Evolutionary conservation across 768 basidiomycete genomes (phyloP).

Genomic region (Boletus tylopilopsis): DNA sequence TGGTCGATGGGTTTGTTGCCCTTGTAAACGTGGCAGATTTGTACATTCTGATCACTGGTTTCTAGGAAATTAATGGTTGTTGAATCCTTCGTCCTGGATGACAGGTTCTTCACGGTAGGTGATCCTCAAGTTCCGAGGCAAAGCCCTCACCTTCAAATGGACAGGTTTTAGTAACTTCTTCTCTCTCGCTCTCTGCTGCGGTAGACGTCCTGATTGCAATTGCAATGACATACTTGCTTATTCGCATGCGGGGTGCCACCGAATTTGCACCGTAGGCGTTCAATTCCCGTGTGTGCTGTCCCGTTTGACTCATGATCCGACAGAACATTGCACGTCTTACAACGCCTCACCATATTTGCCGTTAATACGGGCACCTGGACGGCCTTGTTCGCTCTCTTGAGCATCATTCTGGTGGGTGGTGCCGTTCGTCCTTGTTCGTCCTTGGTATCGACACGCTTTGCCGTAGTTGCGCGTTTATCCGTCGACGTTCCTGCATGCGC

Average conservation of each 20-base stretch:
- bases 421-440: neutral
- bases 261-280: neutral
- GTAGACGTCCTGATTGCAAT: slow-evolving; percentile 10
- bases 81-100: neutral
- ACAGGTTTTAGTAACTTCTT: neutral
- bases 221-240: slow-evolving; percentile 4
- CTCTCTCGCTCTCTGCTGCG: neutral
- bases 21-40: neutral
- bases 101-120: neutral
- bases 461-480: neutral
- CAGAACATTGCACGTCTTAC: neutral
- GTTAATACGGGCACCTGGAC: slow-evolving; percentile 40
- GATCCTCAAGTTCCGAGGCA: neutral
- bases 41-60: neutral
- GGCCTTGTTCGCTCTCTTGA: slow-evolving; percentile 37
- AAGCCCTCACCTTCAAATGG: neutral
- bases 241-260: neutral
- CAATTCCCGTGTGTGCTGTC: too few species aligned
- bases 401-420: slow-evolving; percentile 4
- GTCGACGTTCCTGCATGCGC: neutral
- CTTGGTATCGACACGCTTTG: neutral
- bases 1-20: slow-evolving; percentile 4
- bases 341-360: slow-evolving; percentile 8
- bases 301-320: neutral
- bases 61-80: neutral